Evolutionary conservation across 331 rosid species (phyloP).

Genomic region (Quercus phellos): DNA sequence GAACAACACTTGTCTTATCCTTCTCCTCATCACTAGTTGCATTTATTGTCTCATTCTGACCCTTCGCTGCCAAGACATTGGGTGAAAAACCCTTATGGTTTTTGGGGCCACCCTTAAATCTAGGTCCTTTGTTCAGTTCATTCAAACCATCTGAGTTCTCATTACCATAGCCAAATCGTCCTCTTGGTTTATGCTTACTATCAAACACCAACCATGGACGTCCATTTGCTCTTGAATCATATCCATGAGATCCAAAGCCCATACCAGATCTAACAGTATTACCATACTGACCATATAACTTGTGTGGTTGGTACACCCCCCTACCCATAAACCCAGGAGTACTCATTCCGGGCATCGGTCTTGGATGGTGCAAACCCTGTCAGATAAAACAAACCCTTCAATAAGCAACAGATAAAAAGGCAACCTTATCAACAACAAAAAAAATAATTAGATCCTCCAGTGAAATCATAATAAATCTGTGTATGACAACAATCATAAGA

Average conservation of each 20-base stretch:
- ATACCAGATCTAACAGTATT: slow-evolving; percentile 62
- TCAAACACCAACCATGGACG: slow-evolving; percentile 76
- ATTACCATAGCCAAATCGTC: slow-evolving; percentile 68
- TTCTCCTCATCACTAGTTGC: slow-evolving; percentile 45
- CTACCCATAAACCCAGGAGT: slow-evolving; percentile 56
- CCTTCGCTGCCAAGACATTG: slow-evolving; percentile 46
- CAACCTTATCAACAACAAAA: neutral
- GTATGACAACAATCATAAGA: too few relatives aligned
- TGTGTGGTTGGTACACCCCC: slow-evolving; percentile 70
- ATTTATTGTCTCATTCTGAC: slow-evolving; percentile 43
- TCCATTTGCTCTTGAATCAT: slow-evolving; percentile 60
- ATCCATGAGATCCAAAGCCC: slow-evolving; percentile 71
- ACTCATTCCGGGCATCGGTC: slow-evolving; percentile 68
- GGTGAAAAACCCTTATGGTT: slow-evolving; percentile 60
- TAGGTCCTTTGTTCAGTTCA: slow-evolving; percentile 79
- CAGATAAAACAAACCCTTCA: neutral
- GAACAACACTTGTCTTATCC: slow-evolving; percentile 37
- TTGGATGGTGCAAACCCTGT: slow-evolving; percentile 82
- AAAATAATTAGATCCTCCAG: neutral
- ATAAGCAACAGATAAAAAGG: neutral
- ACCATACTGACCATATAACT: slow-evolving; percentile 71
- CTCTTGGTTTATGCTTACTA: slow-evolving; percentile 66
- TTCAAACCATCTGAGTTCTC: slow-evolving; percentile 83
- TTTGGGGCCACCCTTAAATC: slow-evolving; percentile 64
- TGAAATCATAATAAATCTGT: neutral